Percentiles rank a stretch among this genome's conserved stretches.
These are phyloP conservation scores for Gracilaria vermiculophylla DNA, from an alignment of 23 red algal genomes.

Conservation along the genomic window DNA sequence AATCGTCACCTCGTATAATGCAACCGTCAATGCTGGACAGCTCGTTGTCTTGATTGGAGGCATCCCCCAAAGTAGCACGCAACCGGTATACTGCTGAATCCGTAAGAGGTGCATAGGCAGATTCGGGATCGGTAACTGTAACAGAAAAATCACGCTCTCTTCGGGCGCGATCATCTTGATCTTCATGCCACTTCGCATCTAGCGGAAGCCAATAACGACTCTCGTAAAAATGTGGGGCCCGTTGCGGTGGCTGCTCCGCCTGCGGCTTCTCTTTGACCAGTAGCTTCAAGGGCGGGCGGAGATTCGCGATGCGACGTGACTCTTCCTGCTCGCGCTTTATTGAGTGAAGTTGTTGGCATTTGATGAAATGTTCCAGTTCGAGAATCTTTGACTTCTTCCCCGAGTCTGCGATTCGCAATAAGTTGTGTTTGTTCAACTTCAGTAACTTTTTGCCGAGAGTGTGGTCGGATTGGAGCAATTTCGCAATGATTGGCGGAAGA, in stretches of 20 bases:
- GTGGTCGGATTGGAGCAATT: not conserved
- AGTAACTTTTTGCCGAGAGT: not conserved
- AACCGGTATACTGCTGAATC: constrained; percentile 19
- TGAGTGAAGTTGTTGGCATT: not conserved
- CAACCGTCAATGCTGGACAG: constrained; percentile 44
- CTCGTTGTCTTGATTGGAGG: not conserved
- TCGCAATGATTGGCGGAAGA: not conserved
- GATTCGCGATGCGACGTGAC: not conserved
- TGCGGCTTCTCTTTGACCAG: not conserved
- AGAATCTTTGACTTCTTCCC: not conserved
- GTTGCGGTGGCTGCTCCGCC: not conserved
- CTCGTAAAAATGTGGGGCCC: constrained; percentile 3
- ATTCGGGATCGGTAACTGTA: constrained; percentile 41
- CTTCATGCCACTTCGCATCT: not conserved
- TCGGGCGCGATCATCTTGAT: not conserved
- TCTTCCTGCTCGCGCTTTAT: not conserved
- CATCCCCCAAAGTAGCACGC: not conserved
- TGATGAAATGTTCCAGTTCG: not conserved
- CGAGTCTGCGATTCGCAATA: not conserved
- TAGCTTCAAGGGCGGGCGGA: not conserved
- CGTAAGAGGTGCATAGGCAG: constrained; percentile 52
- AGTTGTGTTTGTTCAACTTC: not conserved
- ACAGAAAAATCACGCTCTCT: not conserved
- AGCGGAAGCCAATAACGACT: constrained; percentile 1
- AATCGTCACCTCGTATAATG: constrained; percentile 59